Evolutionary conservation across 2,329 filamentous ascomycete species (phyloP), one percentile per base, ranked within the genome.

Genomic region (Penicillium sp.): DNA sequence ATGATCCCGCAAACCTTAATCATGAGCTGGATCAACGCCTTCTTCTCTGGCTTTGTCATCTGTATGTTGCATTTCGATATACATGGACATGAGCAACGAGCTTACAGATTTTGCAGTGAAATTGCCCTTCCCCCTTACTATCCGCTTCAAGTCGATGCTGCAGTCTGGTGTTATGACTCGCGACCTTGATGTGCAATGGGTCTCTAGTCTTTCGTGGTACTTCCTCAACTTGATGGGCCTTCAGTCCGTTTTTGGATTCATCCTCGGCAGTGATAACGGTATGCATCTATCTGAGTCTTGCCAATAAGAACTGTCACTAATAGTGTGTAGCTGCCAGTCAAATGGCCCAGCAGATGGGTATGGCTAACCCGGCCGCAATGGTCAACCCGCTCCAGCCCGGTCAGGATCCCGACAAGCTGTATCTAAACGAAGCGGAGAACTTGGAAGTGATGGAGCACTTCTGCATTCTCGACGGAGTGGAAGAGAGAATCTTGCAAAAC

Each of bases 11-110:
- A 98, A 72, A 97, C 90, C 6, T 73, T 98, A 67, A 98, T 98
- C 60, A 98, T 98, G 93, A 93, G 91, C 58, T 98, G 93, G 93
- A 97, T 98, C 69, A 98, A 98, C 73, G 90, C 93, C 0, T 98
- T 97, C 68, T 98, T 98, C 64, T 94, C 88, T 45, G 93, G 93
- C 29, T 98, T 96, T 66, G 93, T 98, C 42, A 96, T 98, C 55
- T 88, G 88, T 95, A 76, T 64, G 82, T 77, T 38, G 7, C 32
- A 24, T 17, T 37, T 21, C 29, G 8, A 24, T 39, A 32, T 43
- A 34, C 33, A 19, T 8, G 22, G 3, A 13, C 10, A 29, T 6
- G 22, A 28, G 6, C 28, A 22, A 12, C 5, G 13, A 48, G 46
- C 57, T 59, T 53, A 59, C 31, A 9, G 26, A 35, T 28, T 43